These are phyloP conservation scores for Leccinum subrobustum DNA, from an alignment of 1,284 basidiomycete genomes.

Conservation along the genomic window DNA sequence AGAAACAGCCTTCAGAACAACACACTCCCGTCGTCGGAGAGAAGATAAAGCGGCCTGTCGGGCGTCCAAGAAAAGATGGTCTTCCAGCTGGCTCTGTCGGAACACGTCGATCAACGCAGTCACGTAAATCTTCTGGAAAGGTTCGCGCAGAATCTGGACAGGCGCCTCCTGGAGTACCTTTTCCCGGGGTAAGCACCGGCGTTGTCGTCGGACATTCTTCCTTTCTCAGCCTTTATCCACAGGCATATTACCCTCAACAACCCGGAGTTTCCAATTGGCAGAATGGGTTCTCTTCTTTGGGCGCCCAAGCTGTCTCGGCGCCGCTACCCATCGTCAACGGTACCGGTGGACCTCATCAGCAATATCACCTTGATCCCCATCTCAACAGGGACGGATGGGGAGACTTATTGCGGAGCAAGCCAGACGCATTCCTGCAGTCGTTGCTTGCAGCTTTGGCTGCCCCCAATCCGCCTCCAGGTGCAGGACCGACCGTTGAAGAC, in stretches of 20 bases:
- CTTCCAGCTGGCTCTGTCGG: conserved; percentile 53
- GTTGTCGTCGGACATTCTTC: not conserved
- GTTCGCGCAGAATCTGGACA: conserved; percentile 19
- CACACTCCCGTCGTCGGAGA: conserved; percentile 30
- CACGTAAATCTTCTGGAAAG: conserved; percentile 40
- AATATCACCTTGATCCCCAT: conserved; percentile 48
- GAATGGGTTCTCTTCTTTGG: conserved; percentile 25
- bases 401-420: conserved; percentile 50
- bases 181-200: conserved; percentile 27
- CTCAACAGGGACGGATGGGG: conserved; percentile 63
- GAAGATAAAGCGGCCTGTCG: conserved; percentile 53
- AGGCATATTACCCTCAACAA: conserved; percentile 36
- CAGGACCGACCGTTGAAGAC: conserved; percentile 62
- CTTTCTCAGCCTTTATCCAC: conserved; percentile 5
- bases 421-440: conserved; percentile 52
- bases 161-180: conserved; percentile 28
- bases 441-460: conserved; percentile 55
- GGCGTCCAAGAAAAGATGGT: conserved; percentile 56
- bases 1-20: conserved; percentile 43
- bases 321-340: conserved; percentile 32
- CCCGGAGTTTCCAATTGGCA: conserved; percentile 35
- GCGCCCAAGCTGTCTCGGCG: conserved; percentile 31
- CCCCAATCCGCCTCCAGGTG: conserved; percentile 55
- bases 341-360: conserved; percentile 29
- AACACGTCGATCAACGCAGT: conserved; percentile 32